phyloP scores from a whole-genome alignment of 1,284 basidiomycete species.

The Leccinum ambiguum region DNA sequence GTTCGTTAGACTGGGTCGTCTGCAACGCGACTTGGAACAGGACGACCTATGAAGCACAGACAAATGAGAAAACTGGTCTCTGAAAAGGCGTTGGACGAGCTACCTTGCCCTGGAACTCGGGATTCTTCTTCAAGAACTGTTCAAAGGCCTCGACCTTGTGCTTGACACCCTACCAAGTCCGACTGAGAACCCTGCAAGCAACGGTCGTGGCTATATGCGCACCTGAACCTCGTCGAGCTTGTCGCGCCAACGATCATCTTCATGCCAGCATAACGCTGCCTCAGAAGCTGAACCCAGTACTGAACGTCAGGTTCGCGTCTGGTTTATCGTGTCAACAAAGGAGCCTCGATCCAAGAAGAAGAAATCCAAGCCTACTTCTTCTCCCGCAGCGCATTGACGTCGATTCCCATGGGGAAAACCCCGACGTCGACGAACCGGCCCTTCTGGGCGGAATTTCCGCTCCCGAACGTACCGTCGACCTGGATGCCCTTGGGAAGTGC shows the following conservation, averaged over 20 bases:
- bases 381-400: constrained; percentile 67
- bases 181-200: background rate
- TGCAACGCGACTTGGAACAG: constrained; percentile 87
- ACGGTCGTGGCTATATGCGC: background rate
- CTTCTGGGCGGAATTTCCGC: constrained; percentile 10
- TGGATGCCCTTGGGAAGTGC: constrained; percentile 85
- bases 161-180: constrained; percentile 55
- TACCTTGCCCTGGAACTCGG: constrained; percentile 77
- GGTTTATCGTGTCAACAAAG: constrained; percentile 11
- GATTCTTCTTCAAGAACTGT: constrained; percentile 76
- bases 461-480: constrained; percentile 36
- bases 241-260: constrained; percentile 84
- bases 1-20: constrained; percentile 77
- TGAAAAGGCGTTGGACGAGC: background rate
- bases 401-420: constrained; percentile 90
- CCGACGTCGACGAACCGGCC: constrained; percentile 79
- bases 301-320: constrained; percentile 77
- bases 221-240: constrained; percentile 86
- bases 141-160: constrained; percentile 87
- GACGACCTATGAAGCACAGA: constrained; percentile 49
- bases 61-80: background rate
- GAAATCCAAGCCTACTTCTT: constrained; percentile 51
- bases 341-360: constrained; percentile 9
- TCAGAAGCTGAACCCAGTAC: constrained; percentile 78
- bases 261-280: constrained; percentile 80